Evolutionary conservation across 495 filamentous ascomycete species (phyloP), one percentile per base, ranked within the genome.

Genomic region (Penicillium pancosmium): DNA sequence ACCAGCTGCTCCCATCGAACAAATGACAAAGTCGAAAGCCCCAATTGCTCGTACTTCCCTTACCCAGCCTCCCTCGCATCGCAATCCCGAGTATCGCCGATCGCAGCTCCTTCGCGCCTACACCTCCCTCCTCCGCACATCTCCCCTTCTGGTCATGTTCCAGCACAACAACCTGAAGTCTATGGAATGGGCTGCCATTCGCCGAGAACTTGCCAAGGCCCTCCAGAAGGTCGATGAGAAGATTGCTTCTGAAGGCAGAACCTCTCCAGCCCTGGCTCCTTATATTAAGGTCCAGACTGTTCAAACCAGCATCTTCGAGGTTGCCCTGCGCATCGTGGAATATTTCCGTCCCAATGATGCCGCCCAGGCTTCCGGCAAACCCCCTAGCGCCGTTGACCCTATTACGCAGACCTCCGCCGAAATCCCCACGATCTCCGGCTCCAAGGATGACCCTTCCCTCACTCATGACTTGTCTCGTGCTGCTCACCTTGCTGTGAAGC

Each of bases 111-210:
- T 95, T 62, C 87, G 94, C 50, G 84, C 89, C 73, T 98, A 98
- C 78, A 93, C 93, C 57, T 95, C 95, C 8, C 81, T 97, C 59
- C 85, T 98, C 59, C 91, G 90, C 44, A 92, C 92, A 38, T 87
- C 90, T 16, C 92, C 94, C 47, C 75, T 98, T 23, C 88, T 96
- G 68, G 83, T 98, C 57, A 79, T 98, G 66, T 93, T 98, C 82
- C 93, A 98, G 75, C 94, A 98, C 82, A 96, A 93, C 82, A 98
- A 97, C 73, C 79, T 98, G 52, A 89, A 88, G 52, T 86, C 92
- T 5, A 78, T 80, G 41, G 94, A 98, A 83, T 97, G 92, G 93
- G 80, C 86, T 31, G 86, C 87, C 12, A 84, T 98, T 56, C 83
- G 94, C 54, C 87, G 94, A 54, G 95, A 98, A 75, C 77, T 98